Evolutionary conservation across 2,329 filamentous ascomycete genomes (phyloP), one percentile per base, ranked within the genome.

Genomic region (Colletotrichum plurivorum): DNA sequence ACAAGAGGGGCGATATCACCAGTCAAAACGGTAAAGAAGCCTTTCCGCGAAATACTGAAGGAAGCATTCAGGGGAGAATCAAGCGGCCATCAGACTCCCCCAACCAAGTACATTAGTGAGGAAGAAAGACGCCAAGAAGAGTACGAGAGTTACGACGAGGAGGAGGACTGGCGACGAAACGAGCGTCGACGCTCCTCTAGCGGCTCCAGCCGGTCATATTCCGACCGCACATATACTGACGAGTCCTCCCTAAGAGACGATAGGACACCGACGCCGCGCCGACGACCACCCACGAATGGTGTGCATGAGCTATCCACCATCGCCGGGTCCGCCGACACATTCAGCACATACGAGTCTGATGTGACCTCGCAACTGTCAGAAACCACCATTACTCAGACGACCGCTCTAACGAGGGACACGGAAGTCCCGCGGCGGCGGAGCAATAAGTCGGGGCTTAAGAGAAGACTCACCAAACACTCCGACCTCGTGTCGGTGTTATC

Each of bases 401-500:
- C 86, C 8, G 78, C 79, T 41, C 75, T 87, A 65, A 87, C 85
- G 7, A 83, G 83, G 72, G 84, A 82, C 31, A 82, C 81, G 18
- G 82, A 79, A 67, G 72, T 81, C 71, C 86, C 82, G 70, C 82
- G 79, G 66, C 82, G 77, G 80, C 84, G 77, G 75, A 86, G 73
- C 78, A 83, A 84, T 73, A 86, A 82, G 71, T 80, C 86, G 1
- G 86, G 84, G 51, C 82, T 94, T 41, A 94, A 92, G 78, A 89
- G 94, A 71, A 90, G 93, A 69, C 86, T 97, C 46, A 97, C 95
- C 4, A 97, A 93, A 68, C 95, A 98, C 80, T 94, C 94, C 16
- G 96, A 99, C 79, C 85, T 99, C 25, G 94, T 99, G 46, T 98
- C 96, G 0, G 94, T 97, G 3, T 84, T 99, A 9, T 98, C 95